Evolutionary conservation across 139 green algal species (phyloP).

Genomic region (Astrephomene gubernaculifera): DNA sequence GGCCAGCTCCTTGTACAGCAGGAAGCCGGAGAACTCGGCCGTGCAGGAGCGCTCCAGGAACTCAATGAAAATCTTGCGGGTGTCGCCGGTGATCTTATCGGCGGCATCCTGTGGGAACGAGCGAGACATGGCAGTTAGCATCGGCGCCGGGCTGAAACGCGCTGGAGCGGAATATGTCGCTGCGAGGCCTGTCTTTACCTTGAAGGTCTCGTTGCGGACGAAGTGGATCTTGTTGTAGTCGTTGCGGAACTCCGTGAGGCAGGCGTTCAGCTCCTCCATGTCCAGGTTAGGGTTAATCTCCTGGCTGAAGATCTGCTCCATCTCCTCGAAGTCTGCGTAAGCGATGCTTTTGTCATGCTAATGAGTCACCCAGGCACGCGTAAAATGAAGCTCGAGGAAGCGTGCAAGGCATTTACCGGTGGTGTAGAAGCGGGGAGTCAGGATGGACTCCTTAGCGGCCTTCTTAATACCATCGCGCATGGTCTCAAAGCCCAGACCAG

Average conservation of each 20-base stretch:
- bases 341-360: no score
- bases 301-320: conserved; percentile 94
- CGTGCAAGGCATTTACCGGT: conserved; percentile 64
- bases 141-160: no score
- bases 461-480: conserved; percentile 90
- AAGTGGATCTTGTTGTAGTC: conserved; percentile 99
- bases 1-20: conserved; percentile 99
- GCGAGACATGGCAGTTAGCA: no score
- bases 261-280: conserved; percentile 87
- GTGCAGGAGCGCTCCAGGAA: conserved; percentile 98
- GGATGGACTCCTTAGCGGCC: conserved; percentile 82
- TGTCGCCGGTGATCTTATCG: conserved; percentile 84
- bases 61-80: conserved; percentile 96
- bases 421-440: conserved; percentile 98
- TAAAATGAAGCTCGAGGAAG: not conserved
- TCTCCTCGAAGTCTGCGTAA: conserved; percentile 93
- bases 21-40: conserved; percentile 96
- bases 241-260: conserved; percentile 90
- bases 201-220: conserved; percentile 95
- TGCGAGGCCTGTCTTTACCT: no score
- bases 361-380: no score
- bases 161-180: no score
- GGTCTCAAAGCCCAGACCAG: conserved; percentile 57
- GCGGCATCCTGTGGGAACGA: conserved; percentile 54
- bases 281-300: conserved; percentile 95